phyloP scores from a whole-genome alignment of 2,329 filamentous ascomycete genomes.

The Venturia carpophila region DNA sequence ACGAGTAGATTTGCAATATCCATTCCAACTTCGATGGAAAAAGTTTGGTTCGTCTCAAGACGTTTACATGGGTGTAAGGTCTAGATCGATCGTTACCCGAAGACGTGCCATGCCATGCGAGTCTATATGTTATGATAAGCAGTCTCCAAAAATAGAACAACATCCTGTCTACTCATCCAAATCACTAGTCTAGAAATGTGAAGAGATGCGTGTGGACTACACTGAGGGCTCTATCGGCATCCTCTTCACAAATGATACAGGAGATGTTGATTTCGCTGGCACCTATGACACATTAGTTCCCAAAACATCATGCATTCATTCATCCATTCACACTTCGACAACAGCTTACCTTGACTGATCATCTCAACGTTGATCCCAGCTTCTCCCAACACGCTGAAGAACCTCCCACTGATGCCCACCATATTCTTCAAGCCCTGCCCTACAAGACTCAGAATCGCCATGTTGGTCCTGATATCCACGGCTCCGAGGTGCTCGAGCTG shows the following conservation, averaged over 20 bases:
- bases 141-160: too few species aligned
- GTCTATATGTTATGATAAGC: too few species aligned
- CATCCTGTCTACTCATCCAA: background rate
- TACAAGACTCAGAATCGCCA: conserved; percentile 9
- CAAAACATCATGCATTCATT: conserved; percentile 37
- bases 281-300: conserved; percentile 56
- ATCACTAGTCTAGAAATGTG: conserved; percentile 70
- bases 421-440: conserved; percentile 15
- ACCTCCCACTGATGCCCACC: background rate
- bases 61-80: too few species aligned
- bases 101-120: too few species aligned
- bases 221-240: conserved; percentile 89
- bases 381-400: conserved; percentile 7
- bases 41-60: too few species aligned
- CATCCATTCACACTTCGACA: too few species aligned
- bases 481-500: background rate
- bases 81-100: too few species aligned
- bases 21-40: too few species aligned
- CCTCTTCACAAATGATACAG: conserved; percentile 35
- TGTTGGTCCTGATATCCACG: background rate
- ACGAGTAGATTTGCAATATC: too few species aligned
- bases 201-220: conserved; percentile 95
- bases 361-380: conserved; percentile 11
- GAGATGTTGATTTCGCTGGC: conserved; percentile 15
- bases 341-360: conserved; percentile 10